A percentile compares a stretch with the other conserved stretches of the same genome.
phyloP scores from a whole-genome alignment of 2,329 filamentous ascomycete species.

The Sporothrix pallida region DNA sequence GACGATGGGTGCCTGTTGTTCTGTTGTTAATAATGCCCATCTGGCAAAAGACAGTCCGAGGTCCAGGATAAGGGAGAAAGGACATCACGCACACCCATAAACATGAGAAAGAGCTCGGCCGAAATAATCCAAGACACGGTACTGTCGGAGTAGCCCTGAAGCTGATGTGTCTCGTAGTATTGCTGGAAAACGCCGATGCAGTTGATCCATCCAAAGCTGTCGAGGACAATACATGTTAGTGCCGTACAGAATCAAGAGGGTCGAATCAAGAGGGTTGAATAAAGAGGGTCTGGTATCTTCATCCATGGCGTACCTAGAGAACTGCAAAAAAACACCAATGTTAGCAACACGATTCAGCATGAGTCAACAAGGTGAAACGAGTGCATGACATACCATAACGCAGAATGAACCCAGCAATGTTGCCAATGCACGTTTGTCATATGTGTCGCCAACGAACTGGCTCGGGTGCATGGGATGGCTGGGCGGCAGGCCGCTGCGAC shows the following conservation, averaged over 20 bases:
- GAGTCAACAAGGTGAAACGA: neutral
- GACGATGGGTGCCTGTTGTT: neutral
- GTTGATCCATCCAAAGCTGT: neutral
- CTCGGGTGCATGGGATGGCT: slow-evolving; percentile 12
- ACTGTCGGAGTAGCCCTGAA: neutral
- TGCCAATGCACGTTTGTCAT: neutral
- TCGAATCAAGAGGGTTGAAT: too few species aligned
- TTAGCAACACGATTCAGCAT: neutral
- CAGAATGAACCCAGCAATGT: neutral
- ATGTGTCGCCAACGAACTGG: neutral
- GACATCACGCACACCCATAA: neutral
- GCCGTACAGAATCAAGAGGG: neutral
- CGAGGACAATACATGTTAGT: neutral
- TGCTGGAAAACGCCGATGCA: neutral
- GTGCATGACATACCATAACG: neutral
- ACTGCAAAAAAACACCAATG: neutral
- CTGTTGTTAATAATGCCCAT: neutral
- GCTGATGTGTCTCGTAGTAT: slow-evolving; percentile 2
- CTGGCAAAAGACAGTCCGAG: neutral
- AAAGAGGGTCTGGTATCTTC: too few species aligned
- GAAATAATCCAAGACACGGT: neutral
- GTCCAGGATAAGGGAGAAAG: too few species aligned
- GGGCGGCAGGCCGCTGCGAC: neutral
- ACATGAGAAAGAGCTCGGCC: neutral
- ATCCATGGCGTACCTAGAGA: neutral